These are phyloP conservation scores for Lentinula edodes DNA, from an alignment of 768 basidiomycete species.

Conservation along the genomic window DNA sequence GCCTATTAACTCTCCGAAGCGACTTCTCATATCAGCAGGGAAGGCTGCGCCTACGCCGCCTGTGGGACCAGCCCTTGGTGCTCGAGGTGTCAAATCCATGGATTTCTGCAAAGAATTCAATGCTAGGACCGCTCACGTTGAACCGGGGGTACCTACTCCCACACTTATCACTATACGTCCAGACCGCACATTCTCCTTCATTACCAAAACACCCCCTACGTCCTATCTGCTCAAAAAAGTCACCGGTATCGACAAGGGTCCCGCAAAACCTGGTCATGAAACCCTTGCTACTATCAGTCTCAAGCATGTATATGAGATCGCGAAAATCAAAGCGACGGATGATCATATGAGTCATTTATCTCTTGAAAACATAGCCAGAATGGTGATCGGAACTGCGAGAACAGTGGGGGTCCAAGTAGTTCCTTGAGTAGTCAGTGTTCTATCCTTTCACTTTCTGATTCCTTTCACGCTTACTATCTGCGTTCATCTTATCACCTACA, in stretches of 20 bases:
- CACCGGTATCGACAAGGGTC: conserved; percentile 86
- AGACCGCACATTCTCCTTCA: conserved; percentile 92
- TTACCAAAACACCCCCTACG: conserved; percentile 87
- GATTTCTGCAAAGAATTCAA: conserved; percentile 99
- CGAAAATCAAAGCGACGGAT: conserved; percentile 92
- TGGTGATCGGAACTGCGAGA: conserved; percentile 83
- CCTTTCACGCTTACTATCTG: not conserved
- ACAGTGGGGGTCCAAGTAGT: conserved; percentile 89
- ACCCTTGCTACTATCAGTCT: conserved; percentile 77
- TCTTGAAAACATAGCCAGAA: conserved; percentile 83
- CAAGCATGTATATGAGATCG: conserved; percentile 98
- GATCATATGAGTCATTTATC: conserved; percentile 82
- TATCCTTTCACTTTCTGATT: not conserved
- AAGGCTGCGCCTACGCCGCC: conserved; percentile 96
- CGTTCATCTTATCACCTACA: not conserved
- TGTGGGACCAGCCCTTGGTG: conserved; percentile 95
- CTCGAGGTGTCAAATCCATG: conserved; percentile 98
- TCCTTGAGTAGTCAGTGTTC: conserved; percentile 43
- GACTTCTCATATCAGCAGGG: conserved; percentile 84
- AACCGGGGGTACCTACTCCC: conserved; percentile 81
- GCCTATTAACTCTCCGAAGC: conserved; percentile 35
- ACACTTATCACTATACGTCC: conserved; percentile 92
- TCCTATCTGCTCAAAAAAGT: conserved; percentile 89
- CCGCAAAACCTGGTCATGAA: conserved; percentile 77
- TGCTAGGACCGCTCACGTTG: conserved; percentile 87